Evolutionary conservation across 768 basidiomycete genomes (phyloP).

Genomic region (Leccinellum luteum): DNA sequence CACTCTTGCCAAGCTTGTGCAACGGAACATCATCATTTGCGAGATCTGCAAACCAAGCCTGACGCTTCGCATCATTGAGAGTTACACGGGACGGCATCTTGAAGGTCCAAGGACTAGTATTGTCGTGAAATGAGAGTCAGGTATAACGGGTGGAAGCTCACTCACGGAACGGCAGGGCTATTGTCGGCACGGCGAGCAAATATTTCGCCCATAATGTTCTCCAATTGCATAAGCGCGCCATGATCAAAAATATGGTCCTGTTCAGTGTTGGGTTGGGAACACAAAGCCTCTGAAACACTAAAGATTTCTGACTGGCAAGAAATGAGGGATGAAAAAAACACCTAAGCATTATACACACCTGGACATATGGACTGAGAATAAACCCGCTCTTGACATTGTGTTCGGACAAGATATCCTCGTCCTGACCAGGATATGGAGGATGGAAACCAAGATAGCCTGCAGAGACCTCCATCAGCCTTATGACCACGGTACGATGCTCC

Average conservation of each 20-base stretch:
- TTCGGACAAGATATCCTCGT: conserved; percentile 70
- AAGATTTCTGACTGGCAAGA: conserved; percentile 23
- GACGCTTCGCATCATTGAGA: conserved; percentile 73
- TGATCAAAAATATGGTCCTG: conserved; percentile 50
- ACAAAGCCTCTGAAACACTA: conserved; percentile 12
- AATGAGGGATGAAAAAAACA: background rate
- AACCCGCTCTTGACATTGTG: conserved; percentile 67
- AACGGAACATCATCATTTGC: conserved; percentile 80
- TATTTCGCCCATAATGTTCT: conserved; percentile 75
- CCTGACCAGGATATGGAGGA: conserved; percentile 71
- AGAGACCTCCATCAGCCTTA: background rate
- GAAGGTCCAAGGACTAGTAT: conserved; percentile 55
- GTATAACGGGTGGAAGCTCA: background rate
- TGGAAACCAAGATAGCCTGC: conserved; percentile 75
- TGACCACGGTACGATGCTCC: background rate
- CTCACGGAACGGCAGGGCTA: conserved; percentile 63
- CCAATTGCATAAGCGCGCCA: conserved; percentile 56
- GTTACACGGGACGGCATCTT: conserved; percentile 83
- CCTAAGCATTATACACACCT: conserved; percentile 42
- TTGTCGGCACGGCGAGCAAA: conserved; percentile 60
- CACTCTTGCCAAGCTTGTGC: conserved; percentile 77
- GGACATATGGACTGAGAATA: conserved; percentile 48
- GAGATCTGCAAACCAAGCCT: conserved; percentile 80
- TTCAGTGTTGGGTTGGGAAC: conserved; percentile 13
- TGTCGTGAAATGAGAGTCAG: background rate